phyloP scores from a whole-genome alignment of 108 stramenopile species.

The Nitzschia sp. region DNA sequence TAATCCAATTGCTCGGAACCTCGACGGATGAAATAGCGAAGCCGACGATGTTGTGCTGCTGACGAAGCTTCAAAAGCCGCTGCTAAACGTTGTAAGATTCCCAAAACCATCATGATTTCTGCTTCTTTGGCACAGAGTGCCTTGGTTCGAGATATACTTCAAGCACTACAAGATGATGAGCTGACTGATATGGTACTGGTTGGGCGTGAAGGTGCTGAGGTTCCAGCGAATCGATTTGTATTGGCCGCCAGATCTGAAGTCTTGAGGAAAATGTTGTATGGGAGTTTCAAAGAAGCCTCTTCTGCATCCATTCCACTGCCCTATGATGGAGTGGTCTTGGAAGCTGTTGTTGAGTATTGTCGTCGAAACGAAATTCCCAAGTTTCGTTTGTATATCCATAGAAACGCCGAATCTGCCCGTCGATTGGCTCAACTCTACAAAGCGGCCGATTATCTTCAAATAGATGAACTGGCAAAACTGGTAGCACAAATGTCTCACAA shows the following conservation, averaged over 20 bases:
- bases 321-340: constrained; percentile 35
- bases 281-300: constrained; percentile 21
- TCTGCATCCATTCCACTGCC: constrained; percentile 31
- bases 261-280: constrained; percentile 53
- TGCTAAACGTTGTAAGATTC: background rate
- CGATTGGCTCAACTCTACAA: constrained; percentile 53
- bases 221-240: constrained; percentile 48
- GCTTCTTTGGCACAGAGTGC: background rate
- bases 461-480: constrained; percentile 39
- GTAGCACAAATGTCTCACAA: constrained; percentile 40
- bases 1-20: too few relatives aligned
- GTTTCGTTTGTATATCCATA: constrained; percentile 38
- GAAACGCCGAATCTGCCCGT: constrained; percentile 41
- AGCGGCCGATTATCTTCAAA: constrained; percentile 49
- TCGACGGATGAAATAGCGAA: too few relatives aligned
- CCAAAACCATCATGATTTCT: constrained; percentile 1
- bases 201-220: constrained; percentile 38
- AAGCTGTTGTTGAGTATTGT: constrained; percentile 57
- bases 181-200: constrained; percentile 51
- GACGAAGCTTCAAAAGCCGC: too few relatives aligned
- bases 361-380: constrained; percentile 45
- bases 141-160: constrained; percentile 23
- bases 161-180: constrained; percentile 34
- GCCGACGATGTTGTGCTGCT: too few relatives aligned
- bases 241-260: constrained; percentile 47